phyloP scores from a whole-genome alignment of 2,329 filamentous ascomycete species.

The Chaetomium sp. region DNA sequence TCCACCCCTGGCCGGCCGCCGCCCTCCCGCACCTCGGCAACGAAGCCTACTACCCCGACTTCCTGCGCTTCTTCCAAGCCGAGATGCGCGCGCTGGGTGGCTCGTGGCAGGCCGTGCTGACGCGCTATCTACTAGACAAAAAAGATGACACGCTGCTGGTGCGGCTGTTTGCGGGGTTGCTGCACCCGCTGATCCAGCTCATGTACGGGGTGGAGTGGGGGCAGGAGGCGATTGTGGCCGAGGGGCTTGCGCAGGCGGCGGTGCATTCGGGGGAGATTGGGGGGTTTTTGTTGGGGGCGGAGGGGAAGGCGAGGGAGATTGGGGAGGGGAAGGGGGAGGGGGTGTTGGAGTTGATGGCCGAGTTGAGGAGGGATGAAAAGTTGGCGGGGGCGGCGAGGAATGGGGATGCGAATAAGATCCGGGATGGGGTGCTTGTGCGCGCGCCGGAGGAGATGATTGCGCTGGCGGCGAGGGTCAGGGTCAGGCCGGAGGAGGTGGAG shows the following conservation, averaged over 20 bases:
- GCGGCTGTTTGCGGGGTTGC: constrained; percentile 67
- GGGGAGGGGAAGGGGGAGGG: constrained; percentile 35
- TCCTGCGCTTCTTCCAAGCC: constrained; percentile 72
- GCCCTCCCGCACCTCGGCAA: constrained; percentile 65
- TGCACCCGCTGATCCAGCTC: constrained; percentile 83
- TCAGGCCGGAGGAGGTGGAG: constrained; percentile 59
- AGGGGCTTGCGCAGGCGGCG: constrained; percentile 75
- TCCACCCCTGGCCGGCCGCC: constrained; percentile 51
- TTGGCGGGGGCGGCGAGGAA: constrained; percentile 55
- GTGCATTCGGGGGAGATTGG: constrained; percentile 64
- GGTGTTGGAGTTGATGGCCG: constrained; percentile 63
- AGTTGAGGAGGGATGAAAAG: constrained; percentile 58
- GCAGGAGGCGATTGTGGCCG: constrained; percentile 78
- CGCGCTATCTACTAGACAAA: constrained; percentile 68
- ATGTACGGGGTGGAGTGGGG: constrained; percentile 82
- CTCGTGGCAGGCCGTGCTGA: constrained; percentile 57
- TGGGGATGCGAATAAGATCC: constrained; percentile 64
- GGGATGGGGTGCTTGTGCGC: constrained; percentile 66
- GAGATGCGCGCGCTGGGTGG: constrained; percentile 65
- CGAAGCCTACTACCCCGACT: constrained; percentile 67
- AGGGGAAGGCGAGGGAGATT: constrained; percentile 47
- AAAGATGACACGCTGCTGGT: constrained; percentile 63
- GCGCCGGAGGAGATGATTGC: constrained; percentile 65
- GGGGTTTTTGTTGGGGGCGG: constrained; percentile 56
- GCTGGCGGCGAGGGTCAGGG: constrained; percentile 60